Percentiles rank a stretch among this genome's conserved stretches.
phyloP scores from a whole-genome alignment of 2,329 filamentous ascomycete genomes.

The Paraphoma sp. region DNA sequence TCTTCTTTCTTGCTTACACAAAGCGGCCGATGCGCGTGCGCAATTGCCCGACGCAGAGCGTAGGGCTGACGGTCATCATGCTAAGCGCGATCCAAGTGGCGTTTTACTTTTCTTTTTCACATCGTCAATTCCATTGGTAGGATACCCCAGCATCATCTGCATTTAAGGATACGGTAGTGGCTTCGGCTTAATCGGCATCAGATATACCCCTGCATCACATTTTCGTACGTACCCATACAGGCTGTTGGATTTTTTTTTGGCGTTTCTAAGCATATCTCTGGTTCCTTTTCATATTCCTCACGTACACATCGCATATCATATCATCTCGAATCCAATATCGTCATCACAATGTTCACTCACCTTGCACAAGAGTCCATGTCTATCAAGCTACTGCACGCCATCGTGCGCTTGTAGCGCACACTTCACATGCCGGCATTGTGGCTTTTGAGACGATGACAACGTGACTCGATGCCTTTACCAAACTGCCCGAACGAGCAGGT shows the following conservation, averaged over 20 bases:
- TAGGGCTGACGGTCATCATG: not conserved
- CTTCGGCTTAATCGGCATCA: not conserved
- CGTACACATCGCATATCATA: not conserved
- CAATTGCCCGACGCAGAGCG: not conserved
- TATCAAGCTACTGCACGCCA: not conserved
- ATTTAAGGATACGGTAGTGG: not conserved
- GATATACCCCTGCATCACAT: not conserved
- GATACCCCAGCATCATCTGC: conserved; percentile 9
- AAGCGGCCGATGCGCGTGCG: not conserved
- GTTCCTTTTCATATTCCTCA: not conserved
- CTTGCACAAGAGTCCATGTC: not conserved
- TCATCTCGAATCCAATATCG: not conserved
- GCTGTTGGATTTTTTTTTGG: not conserved
- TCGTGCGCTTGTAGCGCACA: not conserved
- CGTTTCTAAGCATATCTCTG: not conserved
- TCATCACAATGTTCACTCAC: not conserved
- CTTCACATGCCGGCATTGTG: not conserved
- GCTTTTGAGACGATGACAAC: not conserved
- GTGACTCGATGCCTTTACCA: not conserved
- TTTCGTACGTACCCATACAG: not conserved
- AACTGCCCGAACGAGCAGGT: not conserved
- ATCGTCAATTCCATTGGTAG: conserved; percentile 3
- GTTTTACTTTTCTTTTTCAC: not conserved
- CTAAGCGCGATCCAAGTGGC: not conserved
- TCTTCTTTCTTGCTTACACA: not conserved